Conservation (phyloP, 805 yeast genomes). For the Blastobotrys mokoenaii region DNA sequence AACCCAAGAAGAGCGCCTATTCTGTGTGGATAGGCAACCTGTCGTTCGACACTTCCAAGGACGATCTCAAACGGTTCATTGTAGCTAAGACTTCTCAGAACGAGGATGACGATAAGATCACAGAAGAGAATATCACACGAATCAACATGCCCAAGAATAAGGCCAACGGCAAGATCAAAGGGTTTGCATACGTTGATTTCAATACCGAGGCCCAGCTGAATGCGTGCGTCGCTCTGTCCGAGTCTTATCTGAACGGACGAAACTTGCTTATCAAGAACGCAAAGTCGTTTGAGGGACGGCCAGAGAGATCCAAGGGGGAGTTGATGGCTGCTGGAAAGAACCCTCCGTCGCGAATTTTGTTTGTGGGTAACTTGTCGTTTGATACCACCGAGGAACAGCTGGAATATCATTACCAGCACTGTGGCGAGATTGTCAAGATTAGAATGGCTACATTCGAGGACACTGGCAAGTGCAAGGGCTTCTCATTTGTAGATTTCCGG, state of each 20-base stretch:
- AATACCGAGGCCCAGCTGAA: constrained; percentile 48
- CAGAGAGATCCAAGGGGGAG: constrained; percentile 40
- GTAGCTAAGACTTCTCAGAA: constrained; percentile 37
- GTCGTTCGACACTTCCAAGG: constrained; percentile 72
- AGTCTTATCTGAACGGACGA: constrained; percentile 70
- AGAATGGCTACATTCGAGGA: constrained; percentile 99
- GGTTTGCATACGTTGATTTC: constrained; percentile 90
- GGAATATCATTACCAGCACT: constrained; percentile 77
- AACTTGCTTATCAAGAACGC: constrained; percentile 78
- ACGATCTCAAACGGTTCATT: constrained; percentile 61
- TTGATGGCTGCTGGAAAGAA: constrained; percentile 35
- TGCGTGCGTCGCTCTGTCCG: constrained; percentile 60
- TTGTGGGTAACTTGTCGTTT: constrained; percentile 88
- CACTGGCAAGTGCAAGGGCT: constrained; percentile 92
- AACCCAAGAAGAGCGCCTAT: constrained; percentile 30
- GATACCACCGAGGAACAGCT: constrained; percentile 79
- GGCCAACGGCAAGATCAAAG: constrained; percentile 42
- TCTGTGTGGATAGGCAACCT: constrained; percentile 96
- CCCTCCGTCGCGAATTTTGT: constrained; percentile 82
- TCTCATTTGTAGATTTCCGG: constrained; percentile 82
- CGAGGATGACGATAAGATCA: constrained; percentile 28
- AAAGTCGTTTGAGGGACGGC: constrained; percentile 79
- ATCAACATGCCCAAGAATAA: constrained; percentile 68
- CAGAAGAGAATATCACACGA: constrained; percentile 57
- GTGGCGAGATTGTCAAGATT: constrained; percentile 76